Evolutionary conservation across 2,329 filamentous ascomycete species (phyloP), one percentile per base, ranked within the genome.

Genomic region (Aspergillus ibericus): DNA sequence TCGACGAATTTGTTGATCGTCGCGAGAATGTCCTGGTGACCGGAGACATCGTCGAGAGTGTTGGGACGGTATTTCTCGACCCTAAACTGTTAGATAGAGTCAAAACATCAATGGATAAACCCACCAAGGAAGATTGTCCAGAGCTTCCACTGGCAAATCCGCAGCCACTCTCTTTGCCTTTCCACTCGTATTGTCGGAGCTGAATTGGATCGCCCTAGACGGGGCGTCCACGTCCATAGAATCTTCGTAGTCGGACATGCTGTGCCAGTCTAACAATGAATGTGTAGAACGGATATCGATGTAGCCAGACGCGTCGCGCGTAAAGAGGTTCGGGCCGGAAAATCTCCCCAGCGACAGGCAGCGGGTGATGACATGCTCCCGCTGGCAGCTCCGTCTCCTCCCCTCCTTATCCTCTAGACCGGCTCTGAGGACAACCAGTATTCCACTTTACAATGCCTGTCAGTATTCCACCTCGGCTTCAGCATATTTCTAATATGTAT

Each of bases 1-100:
- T 98, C 93, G 72, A 99, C 86, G 70, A 99, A 99, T 75, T 93
- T 95, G 82, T 97, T 97, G 80, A 99, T 96, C 2, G 95, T 99
- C 4, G 93, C 88, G 63, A 99, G 87, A 71, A 99, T 98, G 77
- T 99, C 95, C 72, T 97, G 90, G 76, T 99, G 95, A 18, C 95
- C 95, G 3, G 92, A 96, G 58, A 99, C 95, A 76, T 99, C 95
- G 66, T 89, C 86, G 47, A 99, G 85, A 1, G 90, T 92, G 61
- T 88, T 88, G 16, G 95, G 95, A 54, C 95, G 87, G 78, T 98
- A 99, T 72, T 99, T 99, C 74, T 99, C 95, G 8, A 99, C 92
- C 93, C 90, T 92, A 60, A 47, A 48, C 59, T 55, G 60, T 49
- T 68, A 58, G 8, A 16, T 13, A 12, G 6, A n/a, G 6, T 32